Conservation (phyloP, 768 basidiomycete genomes). For the Pisolithus microcarpus region DNA sequence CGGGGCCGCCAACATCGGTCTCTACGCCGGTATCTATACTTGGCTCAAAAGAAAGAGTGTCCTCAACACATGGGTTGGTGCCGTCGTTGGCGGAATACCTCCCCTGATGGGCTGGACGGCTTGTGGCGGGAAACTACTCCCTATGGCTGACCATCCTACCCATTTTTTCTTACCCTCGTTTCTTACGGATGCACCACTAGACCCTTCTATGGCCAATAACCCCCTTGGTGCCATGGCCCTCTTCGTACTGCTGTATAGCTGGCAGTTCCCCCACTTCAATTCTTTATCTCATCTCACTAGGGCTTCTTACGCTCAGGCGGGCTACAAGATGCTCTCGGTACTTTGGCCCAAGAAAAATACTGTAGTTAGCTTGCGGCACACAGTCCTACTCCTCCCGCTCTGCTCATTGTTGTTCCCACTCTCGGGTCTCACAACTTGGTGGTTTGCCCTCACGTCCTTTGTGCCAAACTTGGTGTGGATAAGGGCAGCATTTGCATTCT, state of each 20-base stretch:
- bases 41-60: conserved; percentile 80
- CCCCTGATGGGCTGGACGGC: conserved; percentile 99
- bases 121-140: conserved; percentile 72
- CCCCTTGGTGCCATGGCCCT: conserved; percentile 76
- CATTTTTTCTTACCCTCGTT: conserved; percentile 57
- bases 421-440: conserved; percentile 91
- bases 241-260: conserved; percentile 82
- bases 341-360: conserved; percentile 73
- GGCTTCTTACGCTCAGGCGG: conserved; percentile 84
- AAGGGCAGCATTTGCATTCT: conserved; percentile 68
- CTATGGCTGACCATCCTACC: conserved; percentile 52
- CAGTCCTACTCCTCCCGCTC: conserved; percentile 66
- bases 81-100: conserved; percentile 87
- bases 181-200: conserved; percentile 36
- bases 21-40: conserved; percentile 92
- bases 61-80: conserved; percentile 90
- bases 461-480: conserved; percentile 69
- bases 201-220: conserved; percentile 59
- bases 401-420: conserved; percentile 76
- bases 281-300: conserved; percentile 83
- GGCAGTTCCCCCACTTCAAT: conserved; percentile 99
- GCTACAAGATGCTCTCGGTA: conserved; percentile 89
- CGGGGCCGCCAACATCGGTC: conserved; percentile 74
- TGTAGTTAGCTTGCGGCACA: conserved; percentile 78
- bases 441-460: conserved; percentile 71